A percentile compares a stretch with the other conserved stretches of the same genome.
phyloP scores from a whole-genome alignment of 768 basidiomycete species.

The Pisolithus orientalis region DNA sequence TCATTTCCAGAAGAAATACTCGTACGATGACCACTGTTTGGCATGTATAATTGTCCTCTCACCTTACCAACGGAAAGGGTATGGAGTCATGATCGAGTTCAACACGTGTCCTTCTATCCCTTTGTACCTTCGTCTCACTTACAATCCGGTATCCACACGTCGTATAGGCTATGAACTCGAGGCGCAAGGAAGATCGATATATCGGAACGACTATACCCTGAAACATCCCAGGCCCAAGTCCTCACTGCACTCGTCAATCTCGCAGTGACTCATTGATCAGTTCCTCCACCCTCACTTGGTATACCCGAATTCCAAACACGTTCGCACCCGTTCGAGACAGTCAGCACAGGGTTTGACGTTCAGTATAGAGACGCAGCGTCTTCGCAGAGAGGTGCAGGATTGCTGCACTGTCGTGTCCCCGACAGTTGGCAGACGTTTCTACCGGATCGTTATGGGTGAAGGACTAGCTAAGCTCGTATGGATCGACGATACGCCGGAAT shows the following conservation, averaged over 20 bases:
- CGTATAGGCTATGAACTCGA: constrained; percentile 79
- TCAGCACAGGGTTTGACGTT: too few species aligned
- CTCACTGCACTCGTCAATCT: too few species aligned
- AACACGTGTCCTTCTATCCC: constrained; percentile 48
- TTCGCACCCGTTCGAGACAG: too few species aligned
- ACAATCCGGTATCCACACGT: background rate
- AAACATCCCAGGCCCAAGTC: too few species aligned
- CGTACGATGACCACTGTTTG: constrained; percentile 95
- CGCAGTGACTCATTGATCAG: constrained; percentile 34
- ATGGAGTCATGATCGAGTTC: constrained; percentile 96
- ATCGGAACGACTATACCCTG: constrained; percentile 31
- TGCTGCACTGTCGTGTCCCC: constrained; percentile 10
- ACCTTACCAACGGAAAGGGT: constrained; percentile 87
- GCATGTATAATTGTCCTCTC: constrained; percentile 93
- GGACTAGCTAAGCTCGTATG: constrained; percentile 17
- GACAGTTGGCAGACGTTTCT: constrained; percentile 30
- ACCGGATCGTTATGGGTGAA: constrained; percentile 41
- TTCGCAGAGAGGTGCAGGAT: background rate
- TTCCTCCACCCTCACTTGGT: constrained; percentile 50
- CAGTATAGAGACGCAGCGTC: too few species aligned
- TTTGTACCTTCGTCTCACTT: too few species aligned
- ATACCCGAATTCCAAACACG: constrained; percentile 19
- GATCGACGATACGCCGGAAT: constrained; percentile 50
- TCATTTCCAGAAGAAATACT: constrained; percentile 71
- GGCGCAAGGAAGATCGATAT: constrained; percentile 75